phyloP scores from a whole-genome alignment of 768 basidiomycete species.

The Lactarius trivialis region DNA sequence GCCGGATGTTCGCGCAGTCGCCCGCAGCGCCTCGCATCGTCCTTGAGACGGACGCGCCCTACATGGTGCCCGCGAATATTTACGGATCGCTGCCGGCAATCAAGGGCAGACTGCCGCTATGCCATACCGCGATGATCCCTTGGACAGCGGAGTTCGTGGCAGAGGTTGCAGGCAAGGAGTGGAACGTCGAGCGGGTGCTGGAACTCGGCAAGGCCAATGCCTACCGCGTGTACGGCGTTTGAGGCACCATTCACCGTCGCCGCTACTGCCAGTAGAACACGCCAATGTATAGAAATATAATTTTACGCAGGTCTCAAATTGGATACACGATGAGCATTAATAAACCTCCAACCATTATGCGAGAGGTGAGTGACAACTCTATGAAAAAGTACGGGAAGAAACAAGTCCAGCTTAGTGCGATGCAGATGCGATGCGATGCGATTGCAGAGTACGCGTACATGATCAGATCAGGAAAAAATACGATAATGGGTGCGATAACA shows the following conservation, averaged over 20 bases:
- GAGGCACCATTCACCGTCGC: not conserved
- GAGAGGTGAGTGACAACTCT: constrained; percentile 4
- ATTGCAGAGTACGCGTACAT: constrained; percentile 14
- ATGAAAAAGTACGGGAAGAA: not conserved
- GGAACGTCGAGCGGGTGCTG: constrained; percentile 55
- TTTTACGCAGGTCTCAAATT: not conserved
- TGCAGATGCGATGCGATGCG: constrained; percentile 13
- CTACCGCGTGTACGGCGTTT: constrained; percentile 47
- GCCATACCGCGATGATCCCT: constrained; percentile 75
- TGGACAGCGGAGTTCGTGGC: constrained; percentile 80
- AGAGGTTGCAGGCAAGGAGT: constrained; percentile 36
- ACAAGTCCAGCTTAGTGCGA: constrained; percentile 10
- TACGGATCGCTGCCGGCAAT: constrained; percentile 46
- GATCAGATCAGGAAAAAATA: not conserved
- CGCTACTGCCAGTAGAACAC: not conserved
- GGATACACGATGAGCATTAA: constrained; percentile 15
- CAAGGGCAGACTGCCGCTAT: constrained; percentile 62
- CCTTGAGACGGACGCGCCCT: constrained; percentile 84
- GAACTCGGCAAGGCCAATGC: constrained; percentile 60
- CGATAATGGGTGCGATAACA: not conserved
- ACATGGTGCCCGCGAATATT: constrained; percentile 75
- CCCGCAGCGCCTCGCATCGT: constrained; percentile 34
- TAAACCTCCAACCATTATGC: not conserved
- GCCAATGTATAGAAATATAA: not conserved
- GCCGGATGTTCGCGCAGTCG: constrained; percentile 30